These are phyloP conservation scores for Dipteronia sinensis DNA, from an alignment of 345 rosid species.

Conservation along the genomic window DNA sequence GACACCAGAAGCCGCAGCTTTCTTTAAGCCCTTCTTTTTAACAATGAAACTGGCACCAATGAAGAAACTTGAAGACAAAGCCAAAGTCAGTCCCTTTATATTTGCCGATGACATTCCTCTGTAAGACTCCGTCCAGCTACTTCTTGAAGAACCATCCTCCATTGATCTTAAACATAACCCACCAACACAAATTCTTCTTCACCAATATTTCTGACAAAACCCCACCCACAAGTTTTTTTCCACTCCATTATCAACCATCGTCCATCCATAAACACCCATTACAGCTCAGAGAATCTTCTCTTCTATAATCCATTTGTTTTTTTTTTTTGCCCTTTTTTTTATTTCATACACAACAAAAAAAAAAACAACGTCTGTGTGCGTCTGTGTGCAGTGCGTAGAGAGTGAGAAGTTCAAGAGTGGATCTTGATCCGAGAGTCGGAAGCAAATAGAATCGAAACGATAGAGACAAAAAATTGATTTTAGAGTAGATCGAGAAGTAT, in stretches of 20 bases:
- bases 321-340: background rate
- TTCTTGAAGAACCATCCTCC: constrained; percentile 15
- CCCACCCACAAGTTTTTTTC: constrained; percentile 11
- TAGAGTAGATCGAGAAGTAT: background rate
- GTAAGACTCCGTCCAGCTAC: constrained; percentile 51
- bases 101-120: constrained; percentile 83
- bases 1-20: constrained; percentile 65
- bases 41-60: constrained; percentile 90
- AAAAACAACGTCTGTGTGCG: background rate
- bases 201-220: background rate
- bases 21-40: constrained; percentile 88
- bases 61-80: constrained; percentile 77
- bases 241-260: constrained; percentile 24
- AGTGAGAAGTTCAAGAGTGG: background rate
- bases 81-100: constrained; percentile 79
- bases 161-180: background rate
- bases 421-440: constrained; percentile 7
- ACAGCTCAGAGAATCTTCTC: background rate
- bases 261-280: constrained; percentile 8
- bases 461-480: background rate
- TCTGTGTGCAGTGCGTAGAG: no score
- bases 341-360: background rate
- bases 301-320: background rate
- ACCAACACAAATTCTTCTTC: background rate
- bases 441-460: background rate